These are phyloP conservation scores for Aurantiochytrium sp. DNA, from an alignment of 108 stramenopile genomes.

Conservation along the genomic window DNA sequence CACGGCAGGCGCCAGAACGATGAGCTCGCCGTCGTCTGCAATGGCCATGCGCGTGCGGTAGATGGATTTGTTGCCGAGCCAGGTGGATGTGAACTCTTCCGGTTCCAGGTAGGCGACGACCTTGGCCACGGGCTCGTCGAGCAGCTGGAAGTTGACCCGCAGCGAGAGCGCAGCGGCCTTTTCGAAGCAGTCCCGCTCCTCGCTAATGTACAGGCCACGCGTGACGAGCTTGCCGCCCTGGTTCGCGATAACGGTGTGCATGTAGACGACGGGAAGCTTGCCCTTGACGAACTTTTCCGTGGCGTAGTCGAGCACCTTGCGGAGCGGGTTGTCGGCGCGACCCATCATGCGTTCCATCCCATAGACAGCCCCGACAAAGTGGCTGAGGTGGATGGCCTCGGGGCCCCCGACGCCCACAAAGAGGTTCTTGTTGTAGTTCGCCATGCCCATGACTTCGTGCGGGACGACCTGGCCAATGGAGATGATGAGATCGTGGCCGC, in stretches of 20 bases:
- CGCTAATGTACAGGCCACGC: conserved; percentile 81
- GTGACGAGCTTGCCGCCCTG: conserved; percentile 64
- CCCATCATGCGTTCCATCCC: conserved; percentile 96
- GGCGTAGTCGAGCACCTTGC: conserved; percentile 78
- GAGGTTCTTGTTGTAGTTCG: conserved; percentile 81
- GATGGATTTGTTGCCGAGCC: conserved; percentile 91
- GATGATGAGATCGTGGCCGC: conserved; percentile 64
- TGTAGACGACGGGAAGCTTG: conserved; percentile 74
- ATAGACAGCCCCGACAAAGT: conserved; percentile 92
- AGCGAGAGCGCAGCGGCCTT: conserved; percentile 77
- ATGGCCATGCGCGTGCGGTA: conserved; percentile 92
- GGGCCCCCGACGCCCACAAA: conserved; percentile 81
- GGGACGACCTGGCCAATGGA: conserved; percentile 86
- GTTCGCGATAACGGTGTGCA: conserved; percentile 77
- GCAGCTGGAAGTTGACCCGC: conserved; percentile 78
- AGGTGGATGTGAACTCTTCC: conserved; percentile 87
- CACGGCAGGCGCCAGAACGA: conserved; percentile 85
- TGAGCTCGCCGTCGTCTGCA: conserved; percentile 79
- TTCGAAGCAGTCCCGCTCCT: conserved; percentile 78
- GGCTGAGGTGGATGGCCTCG: conserved; percentile 84
- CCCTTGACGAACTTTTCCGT: conserved; percentile 57
- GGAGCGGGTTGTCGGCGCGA: conserved; percentile 75
- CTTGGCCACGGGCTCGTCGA: conserved; percentile 68
- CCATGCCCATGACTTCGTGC: conserved; percentile 93
- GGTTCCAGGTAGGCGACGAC: conserved; percentile 80